Percentiles rank a stretch among this genome's conserved stretches.
Conservation (phyloP, 352 stramenopile genomes). For the Globisporangium recalcitrans region DNA sequence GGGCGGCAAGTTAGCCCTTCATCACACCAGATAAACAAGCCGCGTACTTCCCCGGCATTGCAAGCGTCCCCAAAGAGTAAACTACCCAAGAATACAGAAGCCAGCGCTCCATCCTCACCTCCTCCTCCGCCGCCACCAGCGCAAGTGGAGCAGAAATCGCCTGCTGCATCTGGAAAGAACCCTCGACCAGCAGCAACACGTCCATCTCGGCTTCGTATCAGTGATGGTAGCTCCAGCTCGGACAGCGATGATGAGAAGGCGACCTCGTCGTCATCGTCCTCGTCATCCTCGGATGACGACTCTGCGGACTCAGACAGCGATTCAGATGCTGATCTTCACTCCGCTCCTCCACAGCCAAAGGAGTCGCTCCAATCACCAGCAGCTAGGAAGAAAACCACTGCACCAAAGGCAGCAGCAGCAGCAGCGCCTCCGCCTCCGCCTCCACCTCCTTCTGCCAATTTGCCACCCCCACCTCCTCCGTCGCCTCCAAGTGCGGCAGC, state of each 20-base stretch:
- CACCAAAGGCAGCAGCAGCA: not conserved
- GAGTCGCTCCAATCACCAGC: not conserved
- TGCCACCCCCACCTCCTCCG: slow-evolving; percentile 18
- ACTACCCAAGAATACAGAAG: not conserved
- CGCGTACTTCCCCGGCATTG: not conserved
- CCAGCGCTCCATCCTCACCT: slow-evolving; percentile 16
- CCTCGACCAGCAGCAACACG: slow-evolving; percentile 15
- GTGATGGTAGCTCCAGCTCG: slow-evolving; percentile 58
- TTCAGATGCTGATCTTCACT: slow-evolving; percentile 12
- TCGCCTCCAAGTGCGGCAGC: slow-evolving; percentile 6
- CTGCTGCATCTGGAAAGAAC: slow-evolving; percentile 3
- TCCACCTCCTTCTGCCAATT: slow-evolving; percentile 6
- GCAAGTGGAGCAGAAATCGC: slow-evolving; percentile 14
- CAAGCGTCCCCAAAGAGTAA: slow-evolving; percentile 8
- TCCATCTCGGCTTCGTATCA: slow-evolving; percentile 35
- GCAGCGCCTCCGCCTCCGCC: too few species aligned
- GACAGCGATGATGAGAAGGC: slow-evolving; percentile 36
- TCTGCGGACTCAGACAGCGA: slow-evolving; percentile 15
- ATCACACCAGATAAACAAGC: not conserved
- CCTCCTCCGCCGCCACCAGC: slow-evolving; percentile 25
- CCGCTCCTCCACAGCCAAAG: slow-evolving; percentile 5
- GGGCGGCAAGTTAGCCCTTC: not conserved
- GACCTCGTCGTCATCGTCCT: slow-evolving; percentile 31
- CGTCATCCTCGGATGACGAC: slow-evolving; percentile 26
- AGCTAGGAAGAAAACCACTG: not conserved